Evolutionary conservation across 2,329 filamentous ascomycete genomes (phyloP).

Genomic region (Pseudogymnoascus verrucosus): DNA sequence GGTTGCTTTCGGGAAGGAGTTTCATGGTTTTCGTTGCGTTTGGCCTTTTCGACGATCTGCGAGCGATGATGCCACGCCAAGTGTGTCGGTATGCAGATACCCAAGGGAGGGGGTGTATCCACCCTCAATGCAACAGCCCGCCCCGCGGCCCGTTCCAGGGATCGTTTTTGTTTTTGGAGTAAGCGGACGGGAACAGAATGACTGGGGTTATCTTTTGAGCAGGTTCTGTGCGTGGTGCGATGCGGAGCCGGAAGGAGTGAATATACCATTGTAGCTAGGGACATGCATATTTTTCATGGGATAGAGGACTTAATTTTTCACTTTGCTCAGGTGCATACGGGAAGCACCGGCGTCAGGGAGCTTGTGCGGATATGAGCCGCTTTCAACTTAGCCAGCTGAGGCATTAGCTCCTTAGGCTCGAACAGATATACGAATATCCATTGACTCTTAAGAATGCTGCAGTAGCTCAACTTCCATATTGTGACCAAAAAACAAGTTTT

Average conservation of each 20-base stretch:
- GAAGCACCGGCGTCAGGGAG: background rate
- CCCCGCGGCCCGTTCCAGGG: slow-evolving; percentile 3
- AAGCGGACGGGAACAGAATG: background rate
- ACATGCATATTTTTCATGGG: background rate
- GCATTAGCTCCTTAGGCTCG: background rate
- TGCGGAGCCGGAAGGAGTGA: background rate
- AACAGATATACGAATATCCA: background rate
- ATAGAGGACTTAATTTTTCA: background rate
- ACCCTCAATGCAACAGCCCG: background rate
- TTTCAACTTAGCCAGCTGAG: background rate
- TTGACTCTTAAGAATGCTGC: background rate
- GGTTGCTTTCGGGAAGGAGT: slow-evolving; percentile 3
- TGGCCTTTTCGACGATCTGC: background rate
- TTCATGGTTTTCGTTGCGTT: background rate
- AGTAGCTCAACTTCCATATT: background rate
- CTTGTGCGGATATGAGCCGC: background rate
- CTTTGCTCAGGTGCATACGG: slow-evolving; percentile 4
- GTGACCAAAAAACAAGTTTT: slow-evolving; percentile 7
- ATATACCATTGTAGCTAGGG: slow-evolving; percentile 4
- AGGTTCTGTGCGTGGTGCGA: background rate
- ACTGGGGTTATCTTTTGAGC: background rate
- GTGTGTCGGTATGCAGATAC: background rate
- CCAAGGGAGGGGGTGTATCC: background rate
- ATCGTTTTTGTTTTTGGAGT: background rate
- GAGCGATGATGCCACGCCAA: slow-evolving; percentile 1